phyloP scores from a whole-genome alignment of 495 filamentous ascomycete species.

The Hypoxylon subgilvum region DNA sequence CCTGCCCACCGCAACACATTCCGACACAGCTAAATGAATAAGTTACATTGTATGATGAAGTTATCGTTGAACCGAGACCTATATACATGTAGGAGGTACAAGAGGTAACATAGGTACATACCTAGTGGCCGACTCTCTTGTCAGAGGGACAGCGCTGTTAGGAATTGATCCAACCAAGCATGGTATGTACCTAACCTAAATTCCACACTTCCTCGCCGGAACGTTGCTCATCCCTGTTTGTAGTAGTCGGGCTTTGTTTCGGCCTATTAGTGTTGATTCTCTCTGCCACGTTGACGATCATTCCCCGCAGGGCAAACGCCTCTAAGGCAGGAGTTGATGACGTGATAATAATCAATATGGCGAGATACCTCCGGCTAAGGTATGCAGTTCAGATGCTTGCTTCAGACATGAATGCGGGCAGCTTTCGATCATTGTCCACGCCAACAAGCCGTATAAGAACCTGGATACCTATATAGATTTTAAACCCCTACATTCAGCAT shows the following conservation, averaged over 20 bases:
- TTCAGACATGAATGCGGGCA: background rate
- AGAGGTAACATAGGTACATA: too few relatives aligned
- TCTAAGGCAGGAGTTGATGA: constrained; percentile 8
- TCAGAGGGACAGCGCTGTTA: too few relatives aligned
- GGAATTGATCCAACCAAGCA: too few relatives aligned
- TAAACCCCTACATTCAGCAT: background rate
- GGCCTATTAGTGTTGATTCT: constrained; percentile 11
- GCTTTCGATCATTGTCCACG: background rate
- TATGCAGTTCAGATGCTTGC: constrained; percentile 1
- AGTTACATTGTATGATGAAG: too few relatives aligned
- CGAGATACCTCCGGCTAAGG: constrained; percentile 14
- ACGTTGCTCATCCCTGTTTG: constrained; percentile 1
- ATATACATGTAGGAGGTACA: too few relatives aligned
- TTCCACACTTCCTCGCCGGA: too few relatives aligned
- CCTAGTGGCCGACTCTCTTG: too few relatives aligned
- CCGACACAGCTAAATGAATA: too few relatives aligned
- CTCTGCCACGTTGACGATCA: constrained; percentile 25
- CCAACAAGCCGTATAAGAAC: constrained; percentile 8
- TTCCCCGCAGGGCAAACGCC: constrained; percentile 21
- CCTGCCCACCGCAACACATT: too few relatives aligned
- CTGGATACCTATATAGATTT: background rate
- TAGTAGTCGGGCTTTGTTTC: constrained; percentile 24
- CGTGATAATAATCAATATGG: constrained; percentile 31
- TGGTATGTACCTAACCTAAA: too few relatives aligned
- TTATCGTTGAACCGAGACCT: too few relatives aligned